A percentile compares a stretch with the other conserved stretches of the same genome.
These are phyloP conservation scores for Cornus florida DNA, from an alignment of 148 eudicot genomes.

Conservation along the genomic window DNA sequence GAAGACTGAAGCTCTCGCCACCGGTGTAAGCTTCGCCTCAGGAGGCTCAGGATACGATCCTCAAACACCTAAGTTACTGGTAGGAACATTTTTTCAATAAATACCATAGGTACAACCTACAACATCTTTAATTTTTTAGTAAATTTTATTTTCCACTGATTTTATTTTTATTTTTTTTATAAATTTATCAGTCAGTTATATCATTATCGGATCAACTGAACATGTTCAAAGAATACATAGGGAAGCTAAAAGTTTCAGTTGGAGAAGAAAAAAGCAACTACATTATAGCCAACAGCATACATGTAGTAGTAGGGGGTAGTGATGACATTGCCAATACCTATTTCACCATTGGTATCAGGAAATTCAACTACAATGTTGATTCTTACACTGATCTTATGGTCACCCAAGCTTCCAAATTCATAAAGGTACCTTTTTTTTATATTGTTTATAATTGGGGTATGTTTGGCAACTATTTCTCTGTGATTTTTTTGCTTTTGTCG, in stretches of 20 bases:
- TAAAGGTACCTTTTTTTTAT: conserved; percentile 3
- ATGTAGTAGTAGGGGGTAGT: conserved; percentile 23
- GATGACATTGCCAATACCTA: conserved; percentile 43
- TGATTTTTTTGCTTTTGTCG: no score
- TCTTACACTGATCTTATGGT: conserved; percentile 25
- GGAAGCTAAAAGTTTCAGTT: conserved; percentile 13
- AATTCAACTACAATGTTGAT: conserved; percentile 14
- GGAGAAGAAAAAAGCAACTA: conserved; percentile 29
- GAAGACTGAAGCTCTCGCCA: conserved; percentile 40
- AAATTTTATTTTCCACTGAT: background rate
- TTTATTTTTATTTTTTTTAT: background rate
- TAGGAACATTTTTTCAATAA: conserved; percentile 1
- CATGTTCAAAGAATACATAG: conserved; percentile 33
- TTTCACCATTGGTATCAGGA: conserved; percentile 19
- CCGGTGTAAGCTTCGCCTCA: conserved; percentile 83
- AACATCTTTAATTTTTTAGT: no score
- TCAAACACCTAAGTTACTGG: conserved; percentile 41
- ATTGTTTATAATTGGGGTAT: no score
- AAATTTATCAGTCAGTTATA: conserved; percentile 15
- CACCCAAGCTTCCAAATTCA: background rate
- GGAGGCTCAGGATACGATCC: conserved; percentile 72
- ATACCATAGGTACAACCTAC: background rate
- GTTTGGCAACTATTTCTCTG: no score
- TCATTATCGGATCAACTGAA: conserved; percentile 27
- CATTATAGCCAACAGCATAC: conserved; percentile 23